Evolutionary conservation across 202 grass and related monocot species (phyloP).

Genomic region (Eragrostis tef): DNA sequence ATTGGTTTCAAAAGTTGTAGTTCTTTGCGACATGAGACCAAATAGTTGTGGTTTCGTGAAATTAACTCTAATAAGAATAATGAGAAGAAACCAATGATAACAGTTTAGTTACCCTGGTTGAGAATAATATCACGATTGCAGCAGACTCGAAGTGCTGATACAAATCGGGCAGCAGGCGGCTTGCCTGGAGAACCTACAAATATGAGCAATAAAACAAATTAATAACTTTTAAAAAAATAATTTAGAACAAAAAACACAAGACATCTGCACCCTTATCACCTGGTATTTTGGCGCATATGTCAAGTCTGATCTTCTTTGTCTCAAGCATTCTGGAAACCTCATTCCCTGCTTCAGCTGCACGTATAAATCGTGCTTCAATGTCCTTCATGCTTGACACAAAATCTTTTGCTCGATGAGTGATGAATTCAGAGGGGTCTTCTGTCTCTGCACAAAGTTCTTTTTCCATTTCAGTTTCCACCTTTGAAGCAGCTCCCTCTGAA

Average conservation of each 20-base stretch:
- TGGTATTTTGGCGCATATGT: conserved; percentile 61
- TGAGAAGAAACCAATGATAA: neutral
- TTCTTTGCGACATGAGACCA: too few relatives aligned
- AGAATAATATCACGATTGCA: conserved; percentile 69
- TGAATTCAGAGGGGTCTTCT: conserved; percentile 88
- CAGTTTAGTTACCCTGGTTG: conserved; percentile 55
- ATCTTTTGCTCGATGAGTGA: conserved; percentile 93
- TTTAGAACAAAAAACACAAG: conserved; percentile 3
- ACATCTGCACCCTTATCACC: conserved; percentile 48
- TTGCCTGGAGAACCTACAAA: conserved; percentile 60
- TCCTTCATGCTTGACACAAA: conserved; percentile 93
- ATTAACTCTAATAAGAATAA: neutral
- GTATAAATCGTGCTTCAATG: conserved; percentile 79
- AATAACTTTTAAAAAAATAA: neutral
- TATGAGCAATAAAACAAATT: conserved; percentile 34
- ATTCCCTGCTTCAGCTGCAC: conserved; percentile 82
- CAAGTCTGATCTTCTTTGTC: conserved; percentile 92
- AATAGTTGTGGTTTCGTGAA: too few relatives aligned
- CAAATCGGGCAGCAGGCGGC: conserved; percentile 57
- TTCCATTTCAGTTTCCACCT: conserved; percentile 46
- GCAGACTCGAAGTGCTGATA: conserved; percentile 70
- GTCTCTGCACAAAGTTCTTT: conserved; percentile 70
- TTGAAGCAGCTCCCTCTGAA: conserved; percentile 45
- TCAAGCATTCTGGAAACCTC: conserved; percentile 95
- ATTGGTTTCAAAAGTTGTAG: too few relatives aligned